A percentile compares a stretch with the other conserved stretches of the same genome.
Conservation (phyloP, 1,284 basidiomycete genomes). For the Tilletia horrida region DNA sequence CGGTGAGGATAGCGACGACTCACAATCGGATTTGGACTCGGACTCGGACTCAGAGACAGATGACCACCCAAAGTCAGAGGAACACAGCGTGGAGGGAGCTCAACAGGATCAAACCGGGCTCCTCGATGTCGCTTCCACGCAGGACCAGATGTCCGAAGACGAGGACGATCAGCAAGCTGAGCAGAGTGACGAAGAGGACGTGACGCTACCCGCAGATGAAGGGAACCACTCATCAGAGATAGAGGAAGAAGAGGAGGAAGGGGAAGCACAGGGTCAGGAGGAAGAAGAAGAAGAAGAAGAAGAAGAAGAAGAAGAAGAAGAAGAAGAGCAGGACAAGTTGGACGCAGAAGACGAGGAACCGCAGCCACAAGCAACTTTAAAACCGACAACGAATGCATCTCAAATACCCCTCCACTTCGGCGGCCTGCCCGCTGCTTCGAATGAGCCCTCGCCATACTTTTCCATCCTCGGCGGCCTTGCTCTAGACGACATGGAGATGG, state of each 20-base stretch:
- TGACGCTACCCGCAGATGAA: too few relatives aligned
- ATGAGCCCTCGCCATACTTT: constrained; percentile 57
- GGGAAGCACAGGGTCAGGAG: neutral
- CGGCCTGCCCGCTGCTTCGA: too few relatives aligned
- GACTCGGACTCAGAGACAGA: neutral
- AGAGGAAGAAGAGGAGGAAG: neutral
- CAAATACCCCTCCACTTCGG: too few relatives aligned
- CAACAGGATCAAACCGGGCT: neutral
- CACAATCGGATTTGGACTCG: neutral
- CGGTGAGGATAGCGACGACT: neutral
- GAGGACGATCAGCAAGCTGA: too few relatives aligned
- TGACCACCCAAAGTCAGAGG: neutral
- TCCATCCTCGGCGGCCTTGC: constrained; percentile 15
- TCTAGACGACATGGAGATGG: constrained; percentile 61
- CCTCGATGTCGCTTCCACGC: neutral
- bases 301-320: neutral
- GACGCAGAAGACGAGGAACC: neutral
- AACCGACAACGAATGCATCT: too few relatives aligned
- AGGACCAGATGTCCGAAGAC: too few relatives aligned
- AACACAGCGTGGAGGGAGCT: too few relatives aligned
- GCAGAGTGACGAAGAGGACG: too few relatives aligned
- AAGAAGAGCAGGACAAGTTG: neutral
- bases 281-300: neutral
- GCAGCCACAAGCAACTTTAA: too few relatives aligned
- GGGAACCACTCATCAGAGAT: too few relatives aligned